These are phyloP conservation scores for sunflower (Helianthus annuus) DNA, from an alignment of 129 eudicot genomes.

Conservation along the genomic window HanXRQr2.0-SUNRISE NC_035445.2:150677889-150678388, in stretches of 20 bases:
- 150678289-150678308: slow-evolving; percentile 75
- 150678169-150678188: slow-evolving; percentile 21
- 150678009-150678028: neutral
- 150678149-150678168: slow-evolving; percentile 52
- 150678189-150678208: slow-evolving; percentile 42
- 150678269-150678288: slow-evolving; percentile 58
- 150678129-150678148: slow-evolving; percentile 35
- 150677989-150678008: neutral
- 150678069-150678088: neutral
- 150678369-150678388: slow-evolving; percentile 43
- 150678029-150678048: neutral
- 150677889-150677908: too few species aligned
- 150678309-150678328: slow-evolving; percentile 53
- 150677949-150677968: slow-evolving; percentile 26
- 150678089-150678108: slow-evolving; percentile 53
- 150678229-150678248: slow-evolving; percentile 59
- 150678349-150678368: slow-evolving; percentile 87
- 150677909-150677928: neutral
- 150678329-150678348: slow-evolving; percentile 85
- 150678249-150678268: slow-evolving; percentile 57
- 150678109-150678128: slow-evolving; percentile 50
- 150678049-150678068: slow-evolving; percentile 2
- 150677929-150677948: slow-evolving; percentile 5
- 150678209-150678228: slow-evolving; percentile 57
- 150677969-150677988: slow-evolving; percentile 31